Base-by-base conservation (phyloP, 1,139 yeast species). In the Suhomyces bolitotheri region DNA sequence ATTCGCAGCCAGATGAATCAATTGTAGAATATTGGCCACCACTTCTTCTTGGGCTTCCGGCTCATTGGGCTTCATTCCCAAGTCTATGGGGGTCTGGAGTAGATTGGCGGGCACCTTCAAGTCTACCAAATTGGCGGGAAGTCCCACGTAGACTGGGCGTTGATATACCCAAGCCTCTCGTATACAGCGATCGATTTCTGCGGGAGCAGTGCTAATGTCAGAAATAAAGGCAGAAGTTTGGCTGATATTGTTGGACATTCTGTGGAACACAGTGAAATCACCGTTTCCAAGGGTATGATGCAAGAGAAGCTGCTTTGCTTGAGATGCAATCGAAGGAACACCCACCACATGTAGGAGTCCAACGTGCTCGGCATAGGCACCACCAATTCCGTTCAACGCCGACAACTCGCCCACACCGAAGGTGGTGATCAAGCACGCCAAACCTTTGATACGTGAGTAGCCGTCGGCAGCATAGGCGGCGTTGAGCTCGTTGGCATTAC, bases 211-310 rank as follows among this genome's bases (percentile, higher is more conserved):
- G 22, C 41, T 41, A 20, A 53, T 53, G 43, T 63, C 66, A n/a
- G 50, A 47, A 22, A 64, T 45, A 25, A 61, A 50, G 5, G 59
- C 64, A 7, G 67, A 54, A 28, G 70, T 59, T 30, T 56, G 58
- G 25, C 62, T 50, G 34, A 66, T 62, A 46, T 54, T 48, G 11
- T 56, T 44, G 28, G 68, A 60, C 87, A 85, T 85, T 57, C 76
- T 70, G 62, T 74, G 76, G 73, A 84, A 86, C 33, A 81, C 92
- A 32, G 83, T 79, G 65, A 83, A 86, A 62, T 83, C 90, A 46
- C 92, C 90, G 64, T 86, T 83, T 53, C 95, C 95, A 53, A 82
- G 70, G 34, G 90, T 82, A 64, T 82, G 90, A 49, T 67, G 73
- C 41, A 67, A 58, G 44, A 67, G 54, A 49, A 67, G 61, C 45